Percentiles rank a stretch among this genome's conserved stretches.
Conservation (phyloP, 768 basidiomycete species). For the Leccinum sublutescens region DNA sequence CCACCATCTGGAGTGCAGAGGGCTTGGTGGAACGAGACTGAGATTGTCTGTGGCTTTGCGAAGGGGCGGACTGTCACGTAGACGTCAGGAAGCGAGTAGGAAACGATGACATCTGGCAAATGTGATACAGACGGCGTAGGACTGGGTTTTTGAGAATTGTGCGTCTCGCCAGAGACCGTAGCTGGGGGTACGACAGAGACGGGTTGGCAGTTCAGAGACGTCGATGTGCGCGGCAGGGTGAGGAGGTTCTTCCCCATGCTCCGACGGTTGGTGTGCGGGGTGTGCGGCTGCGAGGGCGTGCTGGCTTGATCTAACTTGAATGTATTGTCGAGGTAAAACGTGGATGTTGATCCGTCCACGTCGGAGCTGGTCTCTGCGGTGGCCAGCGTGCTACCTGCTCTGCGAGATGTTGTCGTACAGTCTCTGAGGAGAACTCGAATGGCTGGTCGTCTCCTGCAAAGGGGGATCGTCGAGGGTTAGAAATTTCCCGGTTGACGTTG, state of each 20-base stretch:
- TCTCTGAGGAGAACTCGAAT: conserved; percentile 56
- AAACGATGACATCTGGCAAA: conserved; percentile 26
- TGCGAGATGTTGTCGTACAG: conserved; percentile 60
- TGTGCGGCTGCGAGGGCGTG: conserved; percentile 24
- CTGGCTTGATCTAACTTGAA: conserved; percentile 19
- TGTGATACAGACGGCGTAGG: conserved; percentile 15
- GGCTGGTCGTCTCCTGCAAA: conserved; percentile 55
- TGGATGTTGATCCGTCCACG: conserved; percentile 49
- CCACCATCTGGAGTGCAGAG: conserved; percentile 71
- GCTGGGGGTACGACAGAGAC: conserved; percentile 19
- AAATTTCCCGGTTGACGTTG: conserved; percentile 21
- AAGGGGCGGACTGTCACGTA: conserved; percentile 18
- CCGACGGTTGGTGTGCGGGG: conserved; percentile 15
- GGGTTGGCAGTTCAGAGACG: conserved; percentile 34
- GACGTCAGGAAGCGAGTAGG: conserved; percentile 30
- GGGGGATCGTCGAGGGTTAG: conserved; percentile 60
- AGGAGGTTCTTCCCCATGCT: conserved; percentile 10
- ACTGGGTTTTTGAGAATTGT: background rate
- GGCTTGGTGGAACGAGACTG: conserved; percentile 58
- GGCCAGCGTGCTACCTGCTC: conserved; percentile 43
- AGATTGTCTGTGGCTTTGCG: conserved; percentile 34
- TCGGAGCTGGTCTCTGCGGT: conserved; percentile 30
- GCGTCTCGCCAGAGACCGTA: background rate
- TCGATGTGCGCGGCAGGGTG: conserved; percentile 48
- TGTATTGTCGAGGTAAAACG: conserved; percentile 49